Conservation (phyloP, 257 asterid species). For the Capsicum chinense region DNA sequence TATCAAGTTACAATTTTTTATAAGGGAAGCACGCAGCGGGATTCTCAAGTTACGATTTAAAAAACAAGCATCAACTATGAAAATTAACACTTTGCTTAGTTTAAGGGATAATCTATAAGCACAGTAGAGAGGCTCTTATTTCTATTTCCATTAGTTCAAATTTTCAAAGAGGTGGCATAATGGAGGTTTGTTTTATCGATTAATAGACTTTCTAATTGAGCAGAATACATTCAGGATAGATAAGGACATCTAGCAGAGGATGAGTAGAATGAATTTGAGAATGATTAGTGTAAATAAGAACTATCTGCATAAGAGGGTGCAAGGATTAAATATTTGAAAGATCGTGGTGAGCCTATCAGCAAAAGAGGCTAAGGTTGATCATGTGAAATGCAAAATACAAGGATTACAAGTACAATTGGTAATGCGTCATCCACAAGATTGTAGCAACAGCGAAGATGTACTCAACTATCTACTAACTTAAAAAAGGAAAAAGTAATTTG, state of each 20-base stretch:
- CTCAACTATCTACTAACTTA: too few relatives aligned
- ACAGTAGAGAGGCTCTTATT: not conserved
- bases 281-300: not conserved
- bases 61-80: not conserved
- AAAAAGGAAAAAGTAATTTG: too few relatives aligned
- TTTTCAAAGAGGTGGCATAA: not conserved
- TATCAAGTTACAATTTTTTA: not conserved
- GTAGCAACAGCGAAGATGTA: not conserved
- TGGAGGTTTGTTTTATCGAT: not conserved
- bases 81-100: not conserved
- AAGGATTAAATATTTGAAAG: not conserved
- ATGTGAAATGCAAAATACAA: not conserved
- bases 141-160: slow-evolving; percentile 16
- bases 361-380: not conserved
- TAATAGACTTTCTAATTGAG: not conserved
- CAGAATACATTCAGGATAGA: not conserved
- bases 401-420: not conserved
- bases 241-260: not conserved
- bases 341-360: not conserved
- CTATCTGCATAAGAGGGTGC: slow-evolving; percentile 11
- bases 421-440: not conserved
- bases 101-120: slow-evolving; percentile 25
- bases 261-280: slow-evolving; percentile 1
- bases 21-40: not conserved
- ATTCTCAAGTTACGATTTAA: not conserved